These are phyloP conservation scores for Monosporascus cannonballus DNA, from an alignment of 2,329 filamentous ascomycete species.

Conservation along the genomic window DNA sequence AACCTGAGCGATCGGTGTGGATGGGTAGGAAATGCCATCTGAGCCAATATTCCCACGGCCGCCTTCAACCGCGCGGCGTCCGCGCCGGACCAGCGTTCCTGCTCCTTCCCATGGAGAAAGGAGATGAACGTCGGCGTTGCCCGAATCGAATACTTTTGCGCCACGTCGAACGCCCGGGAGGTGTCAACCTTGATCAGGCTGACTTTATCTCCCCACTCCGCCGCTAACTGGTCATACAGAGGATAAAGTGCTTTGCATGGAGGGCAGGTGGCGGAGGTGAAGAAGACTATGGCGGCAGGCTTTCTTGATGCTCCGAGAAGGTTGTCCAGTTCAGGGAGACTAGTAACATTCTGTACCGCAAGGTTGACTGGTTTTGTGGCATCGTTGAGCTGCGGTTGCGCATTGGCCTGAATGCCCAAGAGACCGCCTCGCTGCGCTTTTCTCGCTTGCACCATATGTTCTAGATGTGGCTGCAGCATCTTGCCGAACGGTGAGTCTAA, in stretches of 20 bases:
- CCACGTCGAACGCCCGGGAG: slow-evolving; percentile 57
- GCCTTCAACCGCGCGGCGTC: slow-evolving; percentile 60
- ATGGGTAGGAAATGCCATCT: slow-evolving; percentile 71
- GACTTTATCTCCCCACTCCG: slow-evolving; percentile 61
- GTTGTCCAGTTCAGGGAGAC: slow-evolving; percentile 52
- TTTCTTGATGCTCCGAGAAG: slow-evolving; percentile 53
- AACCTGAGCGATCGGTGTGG: slow-evolving; percentile 67
- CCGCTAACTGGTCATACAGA: slow-evolving; percentile 72
- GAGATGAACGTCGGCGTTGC: slow-evolving; percentile 88
- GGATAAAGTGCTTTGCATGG: slow-evolving; percentile 83
- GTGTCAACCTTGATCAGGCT: slow-evolving; percentile 80
- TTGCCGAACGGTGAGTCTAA: slow-evolving; percentile 81
- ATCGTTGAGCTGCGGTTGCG: slow-evolving; percentile 21
- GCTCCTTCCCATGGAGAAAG: slow-evolving; percentile 68
- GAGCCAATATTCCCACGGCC: slow-evolving; percentile 67
- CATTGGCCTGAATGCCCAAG: slow-evolving; percentile 40
- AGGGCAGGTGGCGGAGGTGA: slow-evolving; percentile 80
- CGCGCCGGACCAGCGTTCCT: slow-evolving; percentile 76
- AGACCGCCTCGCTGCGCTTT: slow-evolving; percentile 45
- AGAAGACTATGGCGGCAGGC: slow-evolving; percentile 79
- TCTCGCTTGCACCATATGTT: slow-evolving; percentile 43
- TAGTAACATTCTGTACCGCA: slow-evolving; percentile 55
- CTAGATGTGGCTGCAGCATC: slow-evolving; percentile 72
- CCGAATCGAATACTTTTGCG: slow-evolving; percentile 58
- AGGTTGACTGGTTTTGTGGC: slow-evolving; percentile 12